phyloP scores from a whole-genome alignment of 352 stramenopile genomes.

The Phytophthora constricta region DNA sequence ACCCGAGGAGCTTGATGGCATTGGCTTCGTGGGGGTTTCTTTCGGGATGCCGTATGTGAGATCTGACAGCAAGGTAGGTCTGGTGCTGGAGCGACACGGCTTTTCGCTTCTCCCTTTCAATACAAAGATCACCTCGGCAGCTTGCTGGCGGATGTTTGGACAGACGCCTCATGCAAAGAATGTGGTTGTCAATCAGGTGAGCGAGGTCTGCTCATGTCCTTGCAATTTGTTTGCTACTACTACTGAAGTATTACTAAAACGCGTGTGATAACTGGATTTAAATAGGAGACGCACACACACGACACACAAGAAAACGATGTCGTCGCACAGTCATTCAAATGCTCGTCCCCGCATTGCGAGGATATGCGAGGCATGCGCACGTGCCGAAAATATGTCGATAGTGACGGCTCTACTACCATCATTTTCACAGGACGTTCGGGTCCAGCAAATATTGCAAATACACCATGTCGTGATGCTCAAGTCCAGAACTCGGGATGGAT shows the following conservation, averaged over 20 bases:
- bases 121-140: constrained; percentile 14
- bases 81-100: constrained; percentile 28
- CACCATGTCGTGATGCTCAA: background rate
- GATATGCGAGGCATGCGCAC: background rate
- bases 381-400: background rate
- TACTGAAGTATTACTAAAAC: too few relatives aligned
- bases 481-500: background rate
- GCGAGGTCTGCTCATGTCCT: too few relatives aligned
- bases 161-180: background rate
- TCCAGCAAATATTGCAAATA: background rate
- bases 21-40: constrained; percentile 21
- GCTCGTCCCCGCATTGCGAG: background rate
- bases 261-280: background rate
- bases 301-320: background rate
- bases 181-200: background rate
- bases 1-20: constrained; percentile 15
- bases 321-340: background rate
- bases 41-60: background rate
- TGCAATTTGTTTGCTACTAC: too few relatives aligned
- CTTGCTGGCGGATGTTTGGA: constrained; percentile 37
- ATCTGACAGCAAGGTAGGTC: constrained; percentile 9
- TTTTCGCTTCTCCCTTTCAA: constrained; percentile 35
- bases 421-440: constrained; percentile 1
- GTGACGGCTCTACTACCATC: background rate
- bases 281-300: background rate